Base-by-base conservation (phyloP, 495 filamentous ascomycete species). In the Pyronema domesticum region DNA sequence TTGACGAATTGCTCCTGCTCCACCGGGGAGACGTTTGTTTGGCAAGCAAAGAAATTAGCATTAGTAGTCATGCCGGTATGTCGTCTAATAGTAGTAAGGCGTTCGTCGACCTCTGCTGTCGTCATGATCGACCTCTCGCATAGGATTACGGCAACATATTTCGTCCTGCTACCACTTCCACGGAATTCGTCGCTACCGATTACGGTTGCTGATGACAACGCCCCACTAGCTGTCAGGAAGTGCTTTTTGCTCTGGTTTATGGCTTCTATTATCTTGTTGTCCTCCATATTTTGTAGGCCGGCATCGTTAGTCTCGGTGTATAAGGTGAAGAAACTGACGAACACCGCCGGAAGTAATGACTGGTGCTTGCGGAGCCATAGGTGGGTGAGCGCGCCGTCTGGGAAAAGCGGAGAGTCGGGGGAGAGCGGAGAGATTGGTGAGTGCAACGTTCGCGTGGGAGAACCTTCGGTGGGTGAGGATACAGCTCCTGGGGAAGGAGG, bases 341-440 rank as follows among this genome's bases (percentile, higher is more conserved):
- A 79, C n/a, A 83, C 76, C 40, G 85, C 80, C 1, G 89, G 89
- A 37, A 95, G 71, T 6, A 85, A 71, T 7, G 80, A 69, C 58
- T 94, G 86, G 65, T 95, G 88, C 65, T 94, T 95, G 37, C 76
- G 76, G 14, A 86, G 70, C 89, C 89, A 95, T 51, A 79, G 68
- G 3, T 81, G 74, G 35, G 85, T 79, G 65, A 95, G 78, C 37
- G 94, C 65, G 4, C 89, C 52, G 71, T 95, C 89, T 14, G 89
- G 86, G 57, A 84, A 95, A 11, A 89, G 76, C 3, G 78, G 74
- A 0, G 87, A 91, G 23, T 75, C 73, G 3, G 86, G 85, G 15
- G 83, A 85, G 51, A 95, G 72, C 6, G 89, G 89, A 6, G 89
- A 95, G 50, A 93, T 77, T 3, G 88, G 83, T 1, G 89, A 95